Evolutionary conservation across 2,329 filamentous ascomycete genomes (phyloP).

Genomic region (Beauveria pseudobassiana): DNA sequence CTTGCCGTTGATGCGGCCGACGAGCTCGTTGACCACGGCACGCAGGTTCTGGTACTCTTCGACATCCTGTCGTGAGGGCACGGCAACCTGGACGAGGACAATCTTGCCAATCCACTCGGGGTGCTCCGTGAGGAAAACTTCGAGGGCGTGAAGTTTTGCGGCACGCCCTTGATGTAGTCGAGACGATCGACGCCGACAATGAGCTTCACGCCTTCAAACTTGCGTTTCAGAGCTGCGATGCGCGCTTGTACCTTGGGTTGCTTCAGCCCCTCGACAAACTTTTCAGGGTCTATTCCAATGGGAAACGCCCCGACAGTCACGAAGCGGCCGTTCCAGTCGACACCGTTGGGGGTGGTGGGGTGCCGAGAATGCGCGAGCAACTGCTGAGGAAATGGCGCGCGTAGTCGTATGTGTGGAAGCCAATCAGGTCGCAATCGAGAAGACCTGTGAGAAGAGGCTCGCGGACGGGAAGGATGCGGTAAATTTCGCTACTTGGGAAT

Average conservation of each 20-base stretch:
- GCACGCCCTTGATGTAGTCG: slow-evolving; percentile 98
- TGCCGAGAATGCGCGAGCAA: slow-evolving; percentile 82
- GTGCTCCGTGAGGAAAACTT: slow-evolving; percentile 94
- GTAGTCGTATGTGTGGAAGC: slow-evolving; percentile 98
- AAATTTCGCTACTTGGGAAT: slow-evolving; percentile 95
- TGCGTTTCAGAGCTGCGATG: slow-evolving; percentile 75
- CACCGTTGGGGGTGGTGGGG: slow-evolving; percentile 84
- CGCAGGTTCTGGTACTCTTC: slow-evolving; percentile 97
- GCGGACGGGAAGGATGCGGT: slow-evolving; percentile 87
- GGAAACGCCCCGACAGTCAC: slow-evolving; percentile 93
- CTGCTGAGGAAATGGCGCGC: slow-evolving; percentile 95
- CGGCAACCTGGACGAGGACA: slow-evolving; percentile 90
- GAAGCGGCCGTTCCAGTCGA: slow-evolving; percentile 82
- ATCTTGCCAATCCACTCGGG: slow-evolving; percentile 98
- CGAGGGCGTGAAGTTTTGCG: slow-evolving; percentile 90
- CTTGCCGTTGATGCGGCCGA: slow-evolving; percentile 92
- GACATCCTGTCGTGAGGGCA: slow-evolving; percentile 89
- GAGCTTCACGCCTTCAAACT: slow-evolving; percentile 92
- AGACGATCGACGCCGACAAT: slow-evolving; percentile 95
- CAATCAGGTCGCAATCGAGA: slow-evolving; percentile 88
- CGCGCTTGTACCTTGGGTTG: slow-evolving; percentile 81
- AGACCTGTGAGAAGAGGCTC: slow-evolving; percentile 83
- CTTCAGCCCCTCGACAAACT: slow-evolving; percentile 83
- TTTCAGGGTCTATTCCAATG: slow-evolving; percentile 95
- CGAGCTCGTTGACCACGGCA: slow-evolving; percentile 91